Evolutionary conservation across 352 stramenopile genomes (phyloP).

Genomic region (Globisporangium polare): DNA sequence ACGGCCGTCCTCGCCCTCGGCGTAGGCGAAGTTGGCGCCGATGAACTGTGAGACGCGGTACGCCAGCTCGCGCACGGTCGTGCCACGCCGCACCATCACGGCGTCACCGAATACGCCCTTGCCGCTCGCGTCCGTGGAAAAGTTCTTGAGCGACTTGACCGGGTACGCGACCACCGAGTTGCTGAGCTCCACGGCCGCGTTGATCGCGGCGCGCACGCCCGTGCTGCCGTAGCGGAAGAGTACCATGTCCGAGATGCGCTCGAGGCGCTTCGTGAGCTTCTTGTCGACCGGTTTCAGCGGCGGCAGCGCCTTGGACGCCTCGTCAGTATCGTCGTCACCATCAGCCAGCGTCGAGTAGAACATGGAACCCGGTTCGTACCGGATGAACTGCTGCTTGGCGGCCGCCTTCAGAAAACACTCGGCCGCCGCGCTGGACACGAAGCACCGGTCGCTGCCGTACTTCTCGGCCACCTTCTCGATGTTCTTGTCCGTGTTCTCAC

Average conservation of each 20-base stretch:
- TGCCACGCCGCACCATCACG: constrained; percentile 69
- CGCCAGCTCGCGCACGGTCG: constrained; percentile 76
- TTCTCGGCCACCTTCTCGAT: constrained; percentile 87
- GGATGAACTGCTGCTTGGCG: constrained; percentile 74
- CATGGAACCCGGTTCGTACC: constrained; percentile 83
- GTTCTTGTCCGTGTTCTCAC: constrained; percentile 82
- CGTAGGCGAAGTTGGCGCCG: constrained; percentile 73
- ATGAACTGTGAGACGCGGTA: constrained; percentile 64
- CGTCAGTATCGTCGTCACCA: constrained; percentile 35
- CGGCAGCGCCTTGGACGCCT: constrained; percentile 17
- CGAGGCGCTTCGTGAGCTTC: constrained; percentile 76
- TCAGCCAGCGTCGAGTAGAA: constrained; percentile 78
- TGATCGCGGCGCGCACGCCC: constrained; percentile 82
- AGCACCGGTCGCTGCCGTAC: constrained; percentile 84
- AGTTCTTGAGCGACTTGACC: constrained; percentile 86
- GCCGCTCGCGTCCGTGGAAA: constrained; percentile 54
- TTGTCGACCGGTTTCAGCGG: constrained; percentile 68
- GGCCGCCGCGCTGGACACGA: constrained; percentile 82
- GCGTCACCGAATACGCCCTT: constrained; percentile 79
- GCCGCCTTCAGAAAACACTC: constrained; percentile 81
- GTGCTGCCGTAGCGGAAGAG: constrained; percentile 87
- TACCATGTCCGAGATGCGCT: constrained; percentile 89
- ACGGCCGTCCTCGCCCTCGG: constrained; percentile 75
- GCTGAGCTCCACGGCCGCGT: constrained; percentile 77
- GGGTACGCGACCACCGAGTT: constrained; percentile 84